Evolutionary conservation across 305 asterid genomes (phyloP).

Genomic region (Rubia peregrina): DNA sequence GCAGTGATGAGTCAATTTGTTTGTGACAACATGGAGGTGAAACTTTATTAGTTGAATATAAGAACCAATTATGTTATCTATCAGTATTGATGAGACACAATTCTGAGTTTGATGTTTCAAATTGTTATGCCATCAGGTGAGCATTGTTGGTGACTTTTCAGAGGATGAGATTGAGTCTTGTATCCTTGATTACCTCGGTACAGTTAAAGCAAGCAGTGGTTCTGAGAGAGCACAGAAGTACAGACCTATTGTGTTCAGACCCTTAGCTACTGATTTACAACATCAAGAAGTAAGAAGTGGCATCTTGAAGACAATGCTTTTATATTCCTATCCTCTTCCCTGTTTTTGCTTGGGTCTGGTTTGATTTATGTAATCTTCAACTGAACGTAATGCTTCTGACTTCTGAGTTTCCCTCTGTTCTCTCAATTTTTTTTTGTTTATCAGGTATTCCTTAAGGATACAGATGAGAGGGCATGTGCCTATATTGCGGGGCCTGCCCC

Average conservation of each 20-base stretch:
- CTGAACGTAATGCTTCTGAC: background rate
- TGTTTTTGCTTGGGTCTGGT: background rate
- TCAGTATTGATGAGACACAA: conserved; percentile 1
- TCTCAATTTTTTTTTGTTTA: conserved; percentile 17
- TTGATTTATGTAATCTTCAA: background rate
- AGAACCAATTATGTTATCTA: background rate
- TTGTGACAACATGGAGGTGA: conserved; percentile 96
- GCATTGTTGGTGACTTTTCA: conserved; percentile 94
- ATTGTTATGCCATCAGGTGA: conserved; percentile 47
- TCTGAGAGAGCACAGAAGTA: conserved; percentile 56
- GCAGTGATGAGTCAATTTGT: conserved; percentile 96
- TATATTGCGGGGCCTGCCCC: conserved; percentile 99
- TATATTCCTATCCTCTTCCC: conserved; percentile 2
- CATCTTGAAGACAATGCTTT: conserved; percentile 16
- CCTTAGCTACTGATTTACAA: conserved; percentile 62
- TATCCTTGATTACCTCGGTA: conserved; percentile 90
- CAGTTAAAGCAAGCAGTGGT: conserved; percentile 68
- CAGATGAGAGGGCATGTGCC: conserved; percentile 99
- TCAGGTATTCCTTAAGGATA: conserved; percentile 93
- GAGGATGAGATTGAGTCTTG: conserved; percentile 94
- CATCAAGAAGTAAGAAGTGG: conserved; percentile 69
- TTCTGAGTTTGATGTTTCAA: conserved; percentile 4
- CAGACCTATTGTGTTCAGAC: conserved; percentile 64
- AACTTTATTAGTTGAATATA: conserved; percentile 18
- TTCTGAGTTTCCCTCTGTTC: background rate